Percentiles rank a stretch among this genome's conserved stretches.
Conservation (phyloP, 352 stramenopile species). For the Globisporangium spinosum region DNA sequence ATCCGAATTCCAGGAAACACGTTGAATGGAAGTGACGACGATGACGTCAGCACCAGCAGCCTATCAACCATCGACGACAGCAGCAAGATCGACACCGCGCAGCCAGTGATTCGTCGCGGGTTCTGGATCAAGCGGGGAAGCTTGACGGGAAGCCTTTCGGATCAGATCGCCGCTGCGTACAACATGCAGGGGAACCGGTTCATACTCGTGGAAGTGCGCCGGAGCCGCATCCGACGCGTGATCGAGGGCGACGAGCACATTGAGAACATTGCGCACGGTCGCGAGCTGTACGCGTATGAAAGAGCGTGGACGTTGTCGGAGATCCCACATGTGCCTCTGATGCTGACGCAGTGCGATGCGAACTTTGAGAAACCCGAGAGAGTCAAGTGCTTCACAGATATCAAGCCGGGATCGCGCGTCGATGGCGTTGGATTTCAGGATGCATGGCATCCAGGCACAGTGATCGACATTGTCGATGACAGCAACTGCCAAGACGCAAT, state of each 20-base stretch:
- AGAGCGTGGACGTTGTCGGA: constrained; percentile 62
- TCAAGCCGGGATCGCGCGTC: constrained; percentile 53
- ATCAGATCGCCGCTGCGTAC: constrained; percentile 40
- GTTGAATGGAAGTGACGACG: neutral
- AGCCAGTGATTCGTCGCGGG: constrained; percentile 24
- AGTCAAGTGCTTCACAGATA: constrained; percentile 35
- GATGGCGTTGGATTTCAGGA: constrained; percentile 50
- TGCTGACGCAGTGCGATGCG: constrained; percentile 18
- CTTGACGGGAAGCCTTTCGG: constrained; percentile 38
- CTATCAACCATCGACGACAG: constrained; percentile 1
- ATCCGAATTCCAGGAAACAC: neutral
- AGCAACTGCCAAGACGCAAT: neutral
- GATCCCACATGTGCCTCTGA: constrained; percentile 39
- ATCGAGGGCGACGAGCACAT: constrained; percentile 56
- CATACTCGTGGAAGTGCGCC: constrained; percentile 62
- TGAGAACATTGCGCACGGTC: constrained; percentile 37
- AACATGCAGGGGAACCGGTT: constrained; percentile 46
- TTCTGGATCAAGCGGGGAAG: constrained; percentile 62
- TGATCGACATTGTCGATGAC: constrained; percentile 40
- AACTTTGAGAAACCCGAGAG: constrained; percentile 12
- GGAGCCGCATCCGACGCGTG: constrained; percentile 72
- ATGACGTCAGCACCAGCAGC: neutral
- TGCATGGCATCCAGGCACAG: constrained; percentile 58
- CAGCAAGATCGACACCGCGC: constrained; percentile 8
- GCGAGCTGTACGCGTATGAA: constrained; percentile 58